Base-by-base conservation (phyloP, 2,329 filamentous ascomycete species). In the Apiospora koreana region DNA sequence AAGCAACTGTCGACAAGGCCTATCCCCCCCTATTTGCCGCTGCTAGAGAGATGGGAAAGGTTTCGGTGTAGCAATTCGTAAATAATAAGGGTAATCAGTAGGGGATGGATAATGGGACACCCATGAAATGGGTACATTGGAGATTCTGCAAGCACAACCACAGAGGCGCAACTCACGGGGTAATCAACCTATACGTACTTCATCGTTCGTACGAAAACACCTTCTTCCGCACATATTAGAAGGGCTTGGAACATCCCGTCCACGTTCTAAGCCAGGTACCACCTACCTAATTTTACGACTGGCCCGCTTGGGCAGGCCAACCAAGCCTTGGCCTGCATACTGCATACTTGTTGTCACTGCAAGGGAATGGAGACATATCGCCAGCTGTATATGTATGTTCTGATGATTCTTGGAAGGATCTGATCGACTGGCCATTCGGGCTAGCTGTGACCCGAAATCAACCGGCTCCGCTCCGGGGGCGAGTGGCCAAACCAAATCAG, bases 311-410 rank as follows among this genome's bases (percentile, higher is more conserved):
- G 54, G 54, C 28, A 62, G 54, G 54, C 38, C 31, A 35, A 38
- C 8, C 54, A 28, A 62, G 28, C 9, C 54, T 62, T 62, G 54
- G 54, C 54, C 31, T 38, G 31, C 54, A 62, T 62, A 62, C 31
- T 16, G 41, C 41, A 43, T 62, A n/a, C 54, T 62, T 38, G 54
- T 62, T 62, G 54, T 62, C 54, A 62, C 54, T 62, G 54, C 54
- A 62, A 62, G 54, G 54, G 54, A 21, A 62, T 62, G 54, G 54
- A 38, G 54, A 62, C 50, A 16, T 16, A 35, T 9, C 31, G 21
- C 28, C 31, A 62, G 54, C 54, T 35, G 54, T 35, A 35, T 62
- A 38, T 62, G 28, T 38, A 62, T n/a, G 28, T n/a, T n/a, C 54
- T 38, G 54, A 38, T 62, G 54, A n/a, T n/a, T 38, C 18, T 35